Conservation (phyloP, 495 filamentous ascomycete genomes). For the Aspergillus funiculosus region DNA sequence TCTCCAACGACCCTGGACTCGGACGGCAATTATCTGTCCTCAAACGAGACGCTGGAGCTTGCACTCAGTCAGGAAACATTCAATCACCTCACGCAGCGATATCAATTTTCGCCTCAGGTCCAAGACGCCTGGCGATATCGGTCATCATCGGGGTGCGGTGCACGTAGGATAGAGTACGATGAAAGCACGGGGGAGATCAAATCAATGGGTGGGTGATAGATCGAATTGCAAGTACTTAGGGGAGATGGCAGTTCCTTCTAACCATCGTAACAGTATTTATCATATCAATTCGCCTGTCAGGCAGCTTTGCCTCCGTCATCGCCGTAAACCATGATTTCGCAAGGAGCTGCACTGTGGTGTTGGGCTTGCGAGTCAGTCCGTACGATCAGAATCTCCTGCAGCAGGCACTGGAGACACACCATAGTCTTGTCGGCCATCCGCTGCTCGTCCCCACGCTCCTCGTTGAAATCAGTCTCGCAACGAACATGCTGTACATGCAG, state of each 20-base stretch:
- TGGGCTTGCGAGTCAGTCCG: constrained; percentile 5
- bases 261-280: constrained; percentile 2
- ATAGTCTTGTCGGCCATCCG: constrained; percentile 7
- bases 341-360: neutral
- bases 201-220: neutral
- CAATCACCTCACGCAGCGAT: neutral
- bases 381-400: constrained; percentile 9
- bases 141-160: neutral
- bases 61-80: neutral
- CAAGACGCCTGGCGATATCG: constrained; percentile 6
- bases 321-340: constrained; percentile 3
- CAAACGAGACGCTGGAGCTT: constrained; percentile 2
- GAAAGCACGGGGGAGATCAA: neutral
- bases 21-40: neutral
- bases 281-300: constrained; percentile 5
- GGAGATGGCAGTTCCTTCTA: neutral
- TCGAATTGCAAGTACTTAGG: too few species aligned
- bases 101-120: neutral
- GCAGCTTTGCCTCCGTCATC: constrained; percentile 12
- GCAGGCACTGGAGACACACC: neutral
- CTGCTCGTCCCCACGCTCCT: constrained; percentile 7
- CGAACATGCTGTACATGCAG: constrained; percentile 10
- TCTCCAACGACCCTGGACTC: neutral
- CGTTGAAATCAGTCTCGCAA: constrained; percentile 2
- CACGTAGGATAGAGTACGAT: constrained; percentile 1